Conservation (phyloP, 2,329 filamentous ascomycete species). For the Colletotrichum somersetense region DNA sequence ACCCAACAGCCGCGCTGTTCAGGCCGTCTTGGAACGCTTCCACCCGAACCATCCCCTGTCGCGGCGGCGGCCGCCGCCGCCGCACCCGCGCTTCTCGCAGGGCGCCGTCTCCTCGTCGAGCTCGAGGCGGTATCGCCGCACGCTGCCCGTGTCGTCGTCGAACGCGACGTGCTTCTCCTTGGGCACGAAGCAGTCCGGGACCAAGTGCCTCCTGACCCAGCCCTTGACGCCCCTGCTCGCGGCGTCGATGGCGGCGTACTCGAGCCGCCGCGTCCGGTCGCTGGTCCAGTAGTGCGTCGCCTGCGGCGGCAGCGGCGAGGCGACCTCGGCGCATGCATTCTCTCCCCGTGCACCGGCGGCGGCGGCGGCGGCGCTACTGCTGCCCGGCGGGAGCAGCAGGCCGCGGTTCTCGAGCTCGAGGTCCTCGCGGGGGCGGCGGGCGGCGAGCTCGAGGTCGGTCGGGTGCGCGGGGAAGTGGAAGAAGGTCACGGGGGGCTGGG, state of each 20-base stretch:
- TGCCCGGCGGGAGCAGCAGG: neutral
- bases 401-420: constrained; percentile 44
- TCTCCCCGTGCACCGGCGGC: constrained; percentile 15
- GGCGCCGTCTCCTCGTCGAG: constrained; percentile 49
- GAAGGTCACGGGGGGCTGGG: constrained; percentile 54
- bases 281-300: constrained; percentile 78
- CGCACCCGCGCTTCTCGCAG: constrained; percentile 29
- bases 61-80: constrained; percentile 2
- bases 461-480: constrained; percentile 62
- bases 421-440: constrained; percentile 19
- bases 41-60: constrained; percentile 27
- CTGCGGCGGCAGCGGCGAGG: constrained; percentile 60
- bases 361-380: constrained; percentile 1
- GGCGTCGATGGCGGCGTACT: constrained; percentile 76
- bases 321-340: constrained; percentile 32
- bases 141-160: constrained; percentile 73
- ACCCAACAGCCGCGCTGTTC: neutral
- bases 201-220: constrained; percentile 68
- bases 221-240: constrained; percentile 71
- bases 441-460: constrained; percentile 51
- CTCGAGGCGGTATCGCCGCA: constrained; percentile 71
- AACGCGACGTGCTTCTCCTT: constrained; percentile 65
- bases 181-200: constrained; percentile 72
- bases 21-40: constrained; percentile 35
- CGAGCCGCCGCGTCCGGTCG: constrained; percentile 70